Evolutionary conservation across 1,284 basidiomycete species (phyloP).

Genomic region (Trichosporon sp.): DNA sequence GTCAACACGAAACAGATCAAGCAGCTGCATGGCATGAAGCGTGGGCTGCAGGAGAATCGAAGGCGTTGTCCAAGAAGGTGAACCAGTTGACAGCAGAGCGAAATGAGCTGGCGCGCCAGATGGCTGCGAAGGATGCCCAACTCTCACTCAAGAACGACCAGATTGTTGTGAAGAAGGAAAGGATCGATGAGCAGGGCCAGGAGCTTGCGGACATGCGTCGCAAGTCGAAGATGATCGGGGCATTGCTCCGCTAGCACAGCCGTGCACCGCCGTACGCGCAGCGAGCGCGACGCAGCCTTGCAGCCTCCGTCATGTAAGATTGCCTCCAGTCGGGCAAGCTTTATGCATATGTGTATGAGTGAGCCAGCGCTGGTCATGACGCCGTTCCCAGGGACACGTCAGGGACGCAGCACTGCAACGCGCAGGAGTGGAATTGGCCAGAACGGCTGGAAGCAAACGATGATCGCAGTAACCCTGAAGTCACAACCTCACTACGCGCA

Average conservation of each 20-base stretch:
- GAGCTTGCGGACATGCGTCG: not conserved
- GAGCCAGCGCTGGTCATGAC: not conserved
- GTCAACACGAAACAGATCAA: not conserved
- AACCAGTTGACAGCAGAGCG: not conserved
- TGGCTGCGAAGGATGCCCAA: not conserved
- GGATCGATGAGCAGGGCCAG: not conserved
- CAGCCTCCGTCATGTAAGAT: not conserved
- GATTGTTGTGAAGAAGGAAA: conserved; percentile 1
- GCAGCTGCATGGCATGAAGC: not conserved
- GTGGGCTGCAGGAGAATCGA: not conserved
- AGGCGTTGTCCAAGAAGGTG: not conserved
- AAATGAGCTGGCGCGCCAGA: not conserved
- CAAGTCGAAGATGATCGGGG: not conserved
- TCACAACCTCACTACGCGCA: not conserved
- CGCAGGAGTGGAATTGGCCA: not conserved
- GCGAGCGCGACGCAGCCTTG: not conserved
- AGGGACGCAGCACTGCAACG: not conserved
- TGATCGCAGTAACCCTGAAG: conserved; percentile 1
- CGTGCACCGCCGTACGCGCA: not conserved
- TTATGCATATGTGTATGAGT: conserved; percentile 15
- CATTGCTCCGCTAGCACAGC: not conserved
- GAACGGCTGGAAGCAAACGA: conserved; percentile 7
- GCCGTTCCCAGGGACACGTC: not conserved
- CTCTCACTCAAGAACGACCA: not conserved
- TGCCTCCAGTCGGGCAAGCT: not conserved